Evolutionary conservation across 257 asterid species (phyloP), one percentile per base, ranked within the genome.

Genomic region (Fraxinus americana): DNA sequence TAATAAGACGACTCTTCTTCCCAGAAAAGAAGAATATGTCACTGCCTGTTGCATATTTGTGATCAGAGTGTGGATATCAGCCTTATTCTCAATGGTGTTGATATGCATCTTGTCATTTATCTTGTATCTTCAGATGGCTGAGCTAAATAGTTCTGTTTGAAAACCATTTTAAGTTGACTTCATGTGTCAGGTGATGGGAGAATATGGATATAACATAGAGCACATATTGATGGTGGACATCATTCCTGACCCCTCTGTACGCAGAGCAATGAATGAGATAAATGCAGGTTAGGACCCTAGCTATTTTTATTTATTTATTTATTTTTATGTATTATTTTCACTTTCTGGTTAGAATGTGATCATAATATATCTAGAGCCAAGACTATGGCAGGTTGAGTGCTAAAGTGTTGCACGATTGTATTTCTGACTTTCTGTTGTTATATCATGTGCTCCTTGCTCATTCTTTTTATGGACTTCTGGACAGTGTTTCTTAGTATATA

Each of bases 151-250:
- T 71, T 57, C 5, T 77, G 66, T 54, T 30, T 19, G 72, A 74
- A 67, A 25, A 16, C 70, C 16, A 35, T 79, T 80, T 57, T 38
- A 63, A 77, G 72, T 76, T 77, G 77, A 66, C 29, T 81, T 78
- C 77, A 57, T 73, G 65, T 77, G 35, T 83, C 93, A 95, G 99
- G 98, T 95, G 86, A 95, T 95, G 98, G 92, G 96, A 79, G 96
- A 97, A 5, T 95, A 95, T 88, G 99, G 99, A 71, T 93, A 88
- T 91, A 89, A 76, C 90, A 93, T 95, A 72, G 99, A 93, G 84
- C 98, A 95, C 83, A 95, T 95, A 85, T 79, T 95, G 90, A 90
- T 93, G 97, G 99, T 95, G 39, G 99, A 95, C 91, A 93, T 95
- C 34, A 79, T 95, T 82, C 99, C 99, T 69, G 99, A 95, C 83